Evolutionary conservation across 2,329 filamentous ascomycete species (phyloP).

Genomic region (Aspergillus phoenicis): DNA sequence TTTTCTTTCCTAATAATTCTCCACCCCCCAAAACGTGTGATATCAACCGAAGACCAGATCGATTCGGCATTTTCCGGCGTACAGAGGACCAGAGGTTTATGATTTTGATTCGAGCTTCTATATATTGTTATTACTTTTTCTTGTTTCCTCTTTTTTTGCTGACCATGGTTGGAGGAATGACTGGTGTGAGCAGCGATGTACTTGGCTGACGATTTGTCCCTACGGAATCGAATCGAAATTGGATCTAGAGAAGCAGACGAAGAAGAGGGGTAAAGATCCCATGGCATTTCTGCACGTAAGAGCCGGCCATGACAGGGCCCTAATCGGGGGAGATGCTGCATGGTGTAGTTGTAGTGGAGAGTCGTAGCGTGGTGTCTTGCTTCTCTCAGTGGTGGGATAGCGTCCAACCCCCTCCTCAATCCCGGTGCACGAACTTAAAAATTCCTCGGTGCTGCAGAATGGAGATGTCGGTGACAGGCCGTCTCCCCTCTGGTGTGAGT

Average conservation of each 20-base stretch:
- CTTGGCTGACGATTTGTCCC: conserved; percentile 4
- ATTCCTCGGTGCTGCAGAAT: conserved; percentile 2
- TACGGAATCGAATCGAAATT: background rate
- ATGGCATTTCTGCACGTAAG: background rate
- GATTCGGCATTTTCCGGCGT: conserved; percentile 31
- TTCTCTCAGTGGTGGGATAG: background rate
- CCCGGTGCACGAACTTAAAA: conserved; percentile 2
- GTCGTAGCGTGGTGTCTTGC: background rate
- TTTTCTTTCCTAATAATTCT: conserved; percentile 14
- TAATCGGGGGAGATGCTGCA: background rate
- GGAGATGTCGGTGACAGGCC: background rate
- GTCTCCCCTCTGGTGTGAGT: background rate
- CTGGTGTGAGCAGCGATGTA: conserved; percentile 1
- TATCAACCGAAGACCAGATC: conserved; percentile 22
- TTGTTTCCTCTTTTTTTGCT: background rate
- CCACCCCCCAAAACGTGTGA: conserved; percentile 16
- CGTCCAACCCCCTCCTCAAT: background rate
- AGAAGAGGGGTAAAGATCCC: background rate
- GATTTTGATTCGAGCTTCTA: conserved; percentile 11
- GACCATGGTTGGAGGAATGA: background rate
- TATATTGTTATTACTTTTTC: conserved; percentile 6
- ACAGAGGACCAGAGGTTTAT: conserved; percentile 23
- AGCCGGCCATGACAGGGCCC: background rate
- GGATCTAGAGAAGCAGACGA: background rate
- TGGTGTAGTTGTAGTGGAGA: background rate